Conservation (phyloP, 1,284 basidiomycete genomes). For the Naganishia albida region DNA sequence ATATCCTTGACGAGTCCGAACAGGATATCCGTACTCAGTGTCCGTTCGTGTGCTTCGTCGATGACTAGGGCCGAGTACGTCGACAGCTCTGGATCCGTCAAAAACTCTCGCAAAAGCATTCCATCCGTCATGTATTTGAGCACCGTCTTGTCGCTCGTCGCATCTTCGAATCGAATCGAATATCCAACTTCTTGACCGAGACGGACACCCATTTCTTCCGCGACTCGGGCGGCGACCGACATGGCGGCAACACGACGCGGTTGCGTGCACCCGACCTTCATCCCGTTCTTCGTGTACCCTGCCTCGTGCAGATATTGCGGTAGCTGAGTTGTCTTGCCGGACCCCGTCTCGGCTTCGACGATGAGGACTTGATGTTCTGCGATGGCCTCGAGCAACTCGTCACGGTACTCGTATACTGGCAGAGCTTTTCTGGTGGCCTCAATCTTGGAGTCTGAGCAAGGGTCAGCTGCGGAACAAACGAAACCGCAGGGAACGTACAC, state of each 20-base stretch:
- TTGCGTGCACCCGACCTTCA: slow-evolving; percentile 96
- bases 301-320: slow-evolving; percentile 98
- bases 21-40: slow-evolving; percentile 92
- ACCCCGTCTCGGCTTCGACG: slow-evolving; percentile 90
- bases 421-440: slow-evolving; percentile 88
- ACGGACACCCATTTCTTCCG: slow-evolving; percentile 96
- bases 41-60: slow-evolving; percentile 95
- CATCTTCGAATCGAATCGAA: slow-evolving; percentile 98
- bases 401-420: slow-evolving; percentile 83
- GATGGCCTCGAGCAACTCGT: slow-evolving; percentile 84
- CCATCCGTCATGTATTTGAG: slow-evolving; percentile 99
- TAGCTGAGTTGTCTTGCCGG: slow-evolving; percentile 97
- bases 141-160: slow-evolving; percentile 95
- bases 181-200: slow-evolving; percentile 98
- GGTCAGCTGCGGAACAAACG: slow-evolving; percentile 15
- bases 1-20: slow-evolving; percentile 98
- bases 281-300: slow-evolving; percentile 83
- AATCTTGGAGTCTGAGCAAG: slow-evolving; percentile 70
- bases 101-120: slow-evolving; percentile 93
- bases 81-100: slow-evolving; percentile 91
- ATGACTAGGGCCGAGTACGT: slow-evolving; percentile 91
- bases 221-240: slow-evolving; percentile 98
- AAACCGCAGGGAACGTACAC: slow-evolving; percentile 59
- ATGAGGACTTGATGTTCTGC: slow-evolving; percentile 88
- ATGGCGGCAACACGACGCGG: slow-evolving; percentile 98